Evolutionary conservation across 208 protist species (phyloP), one percentile per base, ranked within the genome.

Genomic region (Vickermania ingenoplastis): DNA sequence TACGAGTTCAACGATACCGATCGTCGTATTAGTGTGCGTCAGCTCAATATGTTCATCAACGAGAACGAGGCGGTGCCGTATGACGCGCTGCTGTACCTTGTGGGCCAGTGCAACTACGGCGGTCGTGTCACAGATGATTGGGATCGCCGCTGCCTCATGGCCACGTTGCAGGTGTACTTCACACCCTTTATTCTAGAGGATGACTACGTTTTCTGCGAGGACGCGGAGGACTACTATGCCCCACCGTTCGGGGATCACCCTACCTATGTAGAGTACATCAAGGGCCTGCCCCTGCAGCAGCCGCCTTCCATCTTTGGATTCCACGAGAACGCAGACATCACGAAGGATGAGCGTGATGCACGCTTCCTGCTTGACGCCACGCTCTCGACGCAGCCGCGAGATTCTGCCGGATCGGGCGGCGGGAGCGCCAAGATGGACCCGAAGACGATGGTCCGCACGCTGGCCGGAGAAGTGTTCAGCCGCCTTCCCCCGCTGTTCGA

Each of bases 1-100:
- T 99, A 98, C 78, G 95, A 98, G 80, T 98, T 98, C 87, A 98
- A 98, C 75, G 94, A 98, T 67, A 95, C 89, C 3, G 97, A 98
- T 66, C 81, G 97, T 31, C 86, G 90, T 59, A 98, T 98, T 67
- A 97, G 84, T 68, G 77, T 97, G 52, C 88, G 87, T 14, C 97
- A 98, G 79, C 79, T 98, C 56, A 73, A 96, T 62, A 97, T 97
- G 91, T 96, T 97, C 67, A 69, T 98, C 41, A 85, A 97, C 31
- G 81, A 94, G 64, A 88, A 88, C 48, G 84, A 91, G 13, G 77
- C 78, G 31, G 76, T 98, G 7, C 95, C 97, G 22, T 97, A 96
- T 71, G 86, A 96, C 49, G 95, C 95, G 2, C 75, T 99, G 48
- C 69, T 90, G n/a, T 97, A 97, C 70, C 79, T 97, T 30, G 81